Percentiles rank a stretch among this genome's conserved stretches.
Conservation (phyloP, 495 filamentous ascomycete genomes). For the Hypoxylon intermedium region DNA sequence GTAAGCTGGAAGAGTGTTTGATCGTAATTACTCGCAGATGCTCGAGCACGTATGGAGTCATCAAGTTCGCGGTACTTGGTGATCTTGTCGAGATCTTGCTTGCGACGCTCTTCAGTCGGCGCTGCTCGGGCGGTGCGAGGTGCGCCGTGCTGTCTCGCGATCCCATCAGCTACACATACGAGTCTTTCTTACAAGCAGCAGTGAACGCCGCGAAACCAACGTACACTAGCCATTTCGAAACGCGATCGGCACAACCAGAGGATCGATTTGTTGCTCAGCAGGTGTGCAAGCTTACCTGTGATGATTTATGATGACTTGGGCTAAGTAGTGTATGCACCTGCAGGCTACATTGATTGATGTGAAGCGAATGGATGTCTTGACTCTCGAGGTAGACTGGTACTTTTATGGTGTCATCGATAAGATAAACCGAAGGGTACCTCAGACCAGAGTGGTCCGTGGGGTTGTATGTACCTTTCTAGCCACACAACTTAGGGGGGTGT, state of each 20-base stretch:
- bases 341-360: too few species aligned
- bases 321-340: too few species aligned
- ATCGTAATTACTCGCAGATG: slow-evolving; percentile 63
- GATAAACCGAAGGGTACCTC: slow-evolving; percentile 1
- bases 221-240: slow-evolving; percentile 60
- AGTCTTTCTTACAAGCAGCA: not conserved
- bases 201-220: slow-evolving; percentile 6
- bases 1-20: slow-evolving; percentile 74
- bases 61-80: slow-evolving; percentile 77
- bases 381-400: too few species aligned
- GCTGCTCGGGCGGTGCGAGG: slow-evolving; percentile 66
- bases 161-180: slow-evolving; percentile 38
- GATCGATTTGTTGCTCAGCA: not conserved
- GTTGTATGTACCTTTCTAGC: too few species aligned
- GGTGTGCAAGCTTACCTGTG: not conserved
- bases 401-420: slow-evolving; percentile 17
- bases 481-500: too few species aligned
- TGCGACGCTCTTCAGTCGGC: slow-evolving; percentile 70
- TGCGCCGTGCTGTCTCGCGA: slow-evolving; percentile 75
- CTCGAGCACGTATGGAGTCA: slow-evolving; percentile 66
- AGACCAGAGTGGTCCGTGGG: too few species aligned
- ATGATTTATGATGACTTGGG: too few species aligned
- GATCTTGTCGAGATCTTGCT: slow-evolving; percentile 79
- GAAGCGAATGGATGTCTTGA: too few species aligned
- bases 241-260: not conserved